A percentile compares a stretch with the other conserved stretches of the same genome.
phyloP scores from a whole-genome alignment of 2,329 filamentous ascomycete genomes.

The Spiromastix sp. region DNA sequence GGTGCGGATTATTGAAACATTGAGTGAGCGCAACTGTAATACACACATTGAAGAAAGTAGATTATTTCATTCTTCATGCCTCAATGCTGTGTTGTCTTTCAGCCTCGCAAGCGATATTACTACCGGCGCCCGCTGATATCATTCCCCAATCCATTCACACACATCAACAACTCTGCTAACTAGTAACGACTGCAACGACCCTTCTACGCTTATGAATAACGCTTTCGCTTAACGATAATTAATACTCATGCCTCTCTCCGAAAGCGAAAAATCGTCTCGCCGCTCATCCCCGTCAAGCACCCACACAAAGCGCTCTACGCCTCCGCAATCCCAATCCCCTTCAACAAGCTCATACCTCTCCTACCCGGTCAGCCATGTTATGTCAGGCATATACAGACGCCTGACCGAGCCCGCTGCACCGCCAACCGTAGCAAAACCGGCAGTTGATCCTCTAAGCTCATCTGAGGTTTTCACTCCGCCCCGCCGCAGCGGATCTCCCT shows the following conservation, averaged over 20 bases:
- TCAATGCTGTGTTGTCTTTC: too few species aligned
- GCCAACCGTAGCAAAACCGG: slow-evolving; percentile 7
- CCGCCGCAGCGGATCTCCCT: slow-evolving; percentile 60
- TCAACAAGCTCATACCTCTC: slow-evolving; percentile 38
- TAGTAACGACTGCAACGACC: too few species aligned
- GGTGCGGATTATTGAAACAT: too few species aligned
- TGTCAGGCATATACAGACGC: slow-evolving; percentile 57
- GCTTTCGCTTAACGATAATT: too few species aligned
- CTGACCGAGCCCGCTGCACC: slow-evolving; percentile 38
- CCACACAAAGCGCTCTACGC: not conserved
- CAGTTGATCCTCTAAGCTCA: slow-evolving; percentile 12
- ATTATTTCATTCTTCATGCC: too few species aligned
- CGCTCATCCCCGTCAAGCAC: slow-evolving; percentile 6
- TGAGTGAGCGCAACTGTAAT: too few species aligned
- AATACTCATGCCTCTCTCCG: not conserved
- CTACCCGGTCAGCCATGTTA: slow-evolving; percentile 42
- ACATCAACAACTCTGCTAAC: too few species aligned
- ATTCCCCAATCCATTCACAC: too few species aligned
- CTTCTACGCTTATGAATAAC: too few species aligned
- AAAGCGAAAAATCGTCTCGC: slow-evolving; percentile 1
- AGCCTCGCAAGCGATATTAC: too few species aligned
- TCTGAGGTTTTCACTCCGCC: slow-evolving; percentile 51
- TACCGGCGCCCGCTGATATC: too few species aligned
- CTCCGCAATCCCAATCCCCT: slow-evolving; percentile 14
- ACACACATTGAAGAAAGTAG: too few species aligned